Base-by-base conservation (phyloP, 164 flowering plant species). In the Vitis amurensis region DNA sequence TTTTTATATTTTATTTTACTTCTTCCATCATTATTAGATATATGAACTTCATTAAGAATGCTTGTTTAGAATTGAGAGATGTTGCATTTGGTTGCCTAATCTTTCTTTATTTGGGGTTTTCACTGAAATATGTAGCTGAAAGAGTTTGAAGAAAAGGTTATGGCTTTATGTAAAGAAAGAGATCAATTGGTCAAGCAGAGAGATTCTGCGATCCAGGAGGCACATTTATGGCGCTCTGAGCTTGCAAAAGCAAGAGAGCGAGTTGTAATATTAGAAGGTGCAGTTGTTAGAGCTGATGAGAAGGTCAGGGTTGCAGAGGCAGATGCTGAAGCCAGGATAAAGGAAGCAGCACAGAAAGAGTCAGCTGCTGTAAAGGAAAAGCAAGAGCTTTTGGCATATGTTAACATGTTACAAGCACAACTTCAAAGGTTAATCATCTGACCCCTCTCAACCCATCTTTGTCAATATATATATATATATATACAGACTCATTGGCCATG, bases 241-340 rank as follows among this genome's bases (percentile, higher is more conserved):
- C 94, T 96, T 74, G 98, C 82, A 68, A 96, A 96, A 86, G 97
- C 99, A 74, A 87, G 95, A 77, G 99, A 93, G 31, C 93, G 84
- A 66, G 90, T 55, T 69, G 89, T 96, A 56, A 93, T 89, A 77
- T 73, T 96, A 72, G 97, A 96, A 81, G 99, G 82, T 73, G 94
- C 91, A 71, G 91, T 87, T 67, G 85, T 89, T 52, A 85, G 98
- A 78, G 98, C 97, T 50, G 98, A 93, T 71, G 99, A 95, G 87
- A 93, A 85, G 80, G 92, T 83, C 44, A 82, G 96, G 77, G 88
- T 84, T 76, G 77, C 90, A 50, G 94, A 88, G 71, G 88, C 90
- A 67, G 87, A 83, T 76, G 87, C 91, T 74, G 97, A 85, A 78
- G 81, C 91, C 62, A 84, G 82, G 78, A 74, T 87, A 70, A 91